Evolutionary conservation across 2,329 filamentous ascomycete species (phyloP).

Genomic region (Verticillium longisporum): DNA sequence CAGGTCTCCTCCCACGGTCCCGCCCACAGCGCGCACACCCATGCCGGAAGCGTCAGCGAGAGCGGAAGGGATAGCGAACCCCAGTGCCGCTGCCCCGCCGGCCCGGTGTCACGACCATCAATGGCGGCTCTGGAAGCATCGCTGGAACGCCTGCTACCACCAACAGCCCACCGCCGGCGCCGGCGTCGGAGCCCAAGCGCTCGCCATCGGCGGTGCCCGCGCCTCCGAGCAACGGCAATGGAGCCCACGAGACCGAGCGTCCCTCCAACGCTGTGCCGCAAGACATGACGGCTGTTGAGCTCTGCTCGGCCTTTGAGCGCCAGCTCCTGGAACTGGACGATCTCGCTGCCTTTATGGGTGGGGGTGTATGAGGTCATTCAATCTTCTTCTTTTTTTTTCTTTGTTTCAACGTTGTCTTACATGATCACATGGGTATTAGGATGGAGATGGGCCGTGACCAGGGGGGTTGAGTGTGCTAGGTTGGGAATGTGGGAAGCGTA

Average conservation of each 20-base stretch:
- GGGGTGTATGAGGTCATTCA: slow-evolving; percentile 37
- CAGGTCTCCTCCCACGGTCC: slow-evolving; percentile 27
- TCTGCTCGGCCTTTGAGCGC: slow-evolving; percentile 52
- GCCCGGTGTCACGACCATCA: slow-evolving; percentile 51
- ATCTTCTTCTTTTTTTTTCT: neutral
- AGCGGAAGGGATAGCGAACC: slow-evolving; percentile 47
- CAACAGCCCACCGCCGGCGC: slow-evolving; percentile 32
- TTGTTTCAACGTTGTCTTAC: neutral
- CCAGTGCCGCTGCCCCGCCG: slow-evolving; percentile 40
- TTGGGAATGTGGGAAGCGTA: neutral
- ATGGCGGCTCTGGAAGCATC: slow-evolving; percentile 44
- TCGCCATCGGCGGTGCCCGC: slow-evolving; percentile 16
- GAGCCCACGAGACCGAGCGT: slow-evolving; percentile 7
- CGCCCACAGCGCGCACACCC: slow-evolving; percentile 20
- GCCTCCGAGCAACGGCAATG: slow-evolving; percentile 4
- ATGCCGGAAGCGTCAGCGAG: slow-evolving; percentile 22
- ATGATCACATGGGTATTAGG: neutral
- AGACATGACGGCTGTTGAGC: slow-evolving; percentile 53
- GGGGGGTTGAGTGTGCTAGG: neutral
- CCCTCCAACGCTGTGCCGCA: slow-evolving; percentile 17
- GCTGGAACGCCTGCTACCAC: slow-evolving; percentile 39
- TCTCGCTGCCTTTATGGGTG: slow-evolving; percentile 56
- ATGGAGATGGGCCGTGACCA: neutral
- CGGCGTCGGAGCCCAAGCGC: slow-evolving; percentile 28
- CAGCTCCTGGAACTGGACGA: slow-evolving; percentile 55